A percentile compares a stretch with the other conserved stretches of the same genome.
Evolutionary conservation across 805 yeast genomes (phyloP).

Genomic region (Zygoascus biomembranicola): DNA sequence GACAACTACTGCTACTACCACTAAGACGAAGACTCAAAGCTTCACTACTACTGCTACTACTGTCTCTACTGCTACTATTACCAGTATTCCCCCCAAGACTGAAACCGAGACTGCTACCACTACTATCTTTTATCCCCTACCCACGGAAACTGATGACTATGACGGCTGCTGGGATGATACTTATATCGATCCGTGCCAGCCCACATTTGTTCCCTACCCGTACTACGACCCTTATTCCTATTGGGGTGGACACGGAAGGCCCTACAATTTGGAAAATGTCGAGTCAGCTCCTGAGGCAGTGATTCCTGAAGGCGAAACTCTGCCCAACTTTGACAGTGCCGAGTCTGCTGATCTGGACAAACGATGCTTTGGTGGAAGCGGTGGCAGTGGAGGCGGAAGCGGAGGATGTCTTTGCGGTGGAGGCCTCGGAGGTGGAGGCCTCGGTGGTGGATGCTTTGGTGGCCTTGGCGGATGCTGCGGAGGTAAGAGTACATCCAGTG

Average conservation of each 20-base stretch:
- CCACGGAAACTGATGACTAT: background rate
- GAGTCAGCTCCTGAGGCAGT: background rate
- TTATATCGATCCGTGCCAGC: background rate
- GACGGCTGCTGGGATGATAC: constrained; percentile 2
- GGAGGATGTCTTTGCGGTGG: constrained; percentile 4
- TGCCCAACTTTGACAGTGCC: background rate
- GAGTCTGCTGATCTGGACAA: background rate
- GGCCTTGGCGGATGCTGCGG: background rate
- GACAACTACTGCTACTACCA: background rate
- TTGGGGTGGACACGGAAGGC: background rate
- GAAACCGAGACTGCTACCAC: constrained; percentile 2
- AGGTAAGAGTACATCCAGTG: background rate
- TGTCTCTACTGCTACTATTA: background rate
- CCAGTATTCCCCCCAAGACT: background rate
- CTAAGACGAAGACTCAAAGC: background rate
- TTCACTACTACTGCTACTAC: background rate
- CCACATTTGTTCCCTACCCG: background rate
- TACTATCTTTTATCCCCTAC: background rate
- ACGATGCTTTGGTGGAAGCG: constrained; percentile 1
- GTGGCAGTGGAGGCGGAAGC: constrained; percentile 3
- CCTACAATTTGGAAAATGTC: background rate
- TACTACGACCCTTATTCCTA: background rate
- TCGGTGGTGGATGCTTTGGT: constrained; percentile 1
- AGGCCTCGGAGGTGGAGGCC: constrained; percentile 1
- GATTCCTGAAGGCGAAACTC: background rate